These are phyloP conservation scores for Acanthamoeba lenticulata DNA, from an alignment of 208 protist species.

Conservation along the genomic window DNA sequence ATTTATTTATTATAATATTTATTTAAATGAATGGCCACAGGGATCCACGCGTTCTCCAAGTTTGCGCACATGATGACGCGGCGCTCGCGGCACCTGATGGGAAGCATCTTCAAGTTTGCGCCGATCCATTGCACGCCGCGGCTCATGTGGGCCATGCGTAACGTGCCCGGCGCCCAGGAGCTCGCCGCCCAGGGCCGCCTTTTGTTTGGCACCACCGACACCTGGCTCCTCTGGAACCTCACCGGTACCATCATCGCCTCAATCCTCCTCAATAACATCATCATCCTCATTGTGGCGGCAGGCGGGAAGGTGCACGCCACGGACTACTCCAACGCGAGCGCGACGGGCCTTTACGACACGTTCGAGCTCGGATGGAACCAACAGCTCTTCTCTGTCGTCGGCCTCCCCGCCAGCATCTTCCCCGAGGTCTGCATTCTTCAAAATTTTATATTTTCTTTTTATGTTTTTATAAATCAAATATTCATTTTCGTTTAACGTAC, in stretches of 20 bases:
- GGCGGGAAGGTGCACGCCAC: slow-evolving; percentile 72
- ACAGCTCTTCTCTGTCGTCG: slow-evolving; percentile 68
- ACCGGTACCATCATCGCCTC: not conserved
- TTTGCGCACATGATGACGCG: slow-evolving; percentile 23
- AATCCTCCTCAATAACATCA: slow-evolving; percentile 64
- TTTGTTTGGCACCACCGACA: slow-evolving; percentile 78
- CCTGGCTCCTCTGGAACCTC: slow-evolving; percentile 79
- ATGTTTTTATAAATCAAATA: no score
- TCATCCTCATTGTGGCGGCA: not conserved
- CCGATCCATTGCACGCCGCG: slow-evolving; percentile 54
- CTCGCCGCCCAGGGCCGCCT: slow-evolving; percentile 66
- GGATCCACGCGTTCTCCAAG: slow-evolving; percentile 38
- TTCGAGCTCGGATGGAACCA: slow-evolving; percentile 65
- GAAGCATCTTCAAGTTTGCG: slow-evolving; percentile 61
- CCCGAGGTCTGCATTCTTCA: slow-evolving; percentile 55
- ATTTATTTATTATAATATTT: no score
- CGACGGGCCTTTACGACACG: slow-evolving; percentile 67
- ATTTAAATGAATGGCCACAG: no score
- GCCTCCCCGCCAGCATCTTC: slow-evolving; percentile 69
- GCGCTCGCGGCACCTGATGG: slow-evolving; percentile 16
- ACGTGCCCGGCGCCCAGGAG: slow-evolving; percentile 59
- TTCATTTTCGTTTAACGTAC: not conserved
- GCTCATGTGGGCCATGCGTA: slow-evolving; percentile 72
- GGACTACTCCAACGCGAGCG: slow-evolving; percentile 74
- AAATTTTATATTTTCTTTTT: not conserved